phyloP scores from a whole-genome alignment of 2,329 filamentous ascomycete genomes.

The Teratosphaeria zuluensis region DNA sequence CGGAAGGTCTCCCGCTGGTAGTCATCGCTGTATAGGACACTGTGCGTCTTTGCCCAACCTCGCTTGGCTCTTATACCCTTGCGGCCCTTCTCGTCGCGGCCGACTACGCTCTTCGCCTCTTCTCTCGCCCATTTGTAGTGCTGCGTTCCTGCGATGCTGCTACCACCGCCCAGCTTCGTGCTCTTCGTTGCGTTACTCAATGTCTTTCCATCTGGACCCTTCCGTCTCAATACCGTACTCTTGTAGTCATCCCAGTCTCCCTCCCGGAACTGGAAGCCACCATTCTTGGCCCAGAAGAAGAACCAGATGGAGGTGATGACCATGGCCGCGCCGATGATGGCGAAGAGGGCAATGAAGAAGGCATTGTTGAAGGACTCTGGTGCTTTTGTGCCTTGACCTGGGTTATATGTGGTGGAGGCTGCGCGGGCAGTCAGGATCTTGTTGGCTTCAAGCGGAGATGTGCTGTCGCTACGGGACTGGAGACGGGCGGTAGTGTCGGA shows the following conservation, averaged over 20 bases:
- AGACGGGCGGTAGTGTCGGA: neutral
- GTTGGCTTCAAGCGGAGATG: neutral
- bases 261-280: slow-evolving; percentile 77
- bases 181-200: slow-evolving; percentile 72
- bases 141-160: slow-evolving; percentile 59
- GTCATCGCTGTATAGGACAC: slow-evolving; percentile 34
- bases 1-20: slow-evolving; percentile 27
- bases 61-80: slow-evolving; percentile 27
- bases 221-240: slow-evolving; percentile 78
- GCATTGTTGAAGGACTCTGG: slow-evolving; percentile 35
- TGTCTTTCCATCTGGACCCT: slow-evolving; percentile 79
- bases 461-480: neutral
- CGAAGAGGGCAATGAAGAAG: slow-evolving; percentile 77
- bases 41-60: slow-evolving; percentile 34
- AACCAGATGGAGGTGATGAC: slow-evolving; percentile 80
- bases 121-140: slow-evolving; percentile 36
- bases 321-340: slow-evolving; percentile 67
- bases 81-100: slow-evolving; percentile 36
- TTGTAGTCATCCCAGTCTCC: slow-evolving; percentile 99
- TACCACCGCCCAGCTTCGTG: slow-evolving; percentile 79
- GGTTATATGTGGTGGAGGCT: neutral
- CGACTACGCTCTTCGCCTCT: slow-evolving; percentile 29
- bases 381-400: slow-evolving; percentile 26
- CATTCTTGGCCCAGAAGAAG: slow-evolving; percentile 97
- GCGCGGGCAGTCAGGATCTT: neutral